Percentiles rank a stretch among this genome's conserved stretches.
These are phyloP conservation scores for Trichoderma citrinoviride DNA, from an alignment of 2,329 filamentous ascomycete species.

Conservation along the genomic window DNA sequence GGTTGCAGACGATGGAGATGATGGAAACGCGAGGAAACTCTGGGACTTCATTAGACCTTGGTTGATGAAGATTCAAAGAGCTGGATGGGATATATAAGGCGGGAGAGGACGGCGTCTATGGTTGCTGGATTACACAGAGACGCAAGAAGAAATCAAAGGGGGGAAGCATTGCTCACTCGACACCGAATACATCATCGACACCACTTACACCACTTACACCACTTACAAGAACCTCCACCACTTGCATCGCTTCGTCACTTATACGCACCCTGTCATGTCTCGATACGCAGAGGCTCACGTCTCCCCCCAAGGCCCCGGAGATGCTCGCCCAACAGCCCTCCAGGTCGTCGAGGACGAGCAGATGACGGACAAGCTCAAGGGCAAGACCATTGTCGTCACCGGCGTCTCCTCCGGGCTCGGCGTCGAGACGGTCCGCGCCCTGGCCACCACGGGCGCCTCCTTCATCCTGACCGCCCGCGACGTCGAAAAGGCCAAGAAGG, in stretches of 20 bases:
- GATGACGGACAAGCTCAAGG: conserved; percentile 28
- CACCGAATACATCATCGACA: not conserved
- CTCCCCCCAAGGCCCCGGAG: conserved; percentile 30
- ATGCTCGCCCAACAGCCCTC: conserved; percentile 34
- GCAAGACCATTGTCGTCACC: conserved; percentile 40
- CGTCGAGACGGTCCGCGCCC: conserved; percentile 39
- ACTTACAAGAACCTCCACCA: not conserved
- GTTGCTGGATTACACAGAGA: not conserved
- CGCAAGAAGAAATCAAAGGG: not conserved
- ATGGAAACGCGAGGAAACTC: not conserved
- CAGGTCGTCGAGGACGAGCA: conserved; percentile 36
- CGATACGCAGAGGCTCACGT: conserved; percentile 26
- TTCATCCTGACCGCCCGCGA: conserved; percentile 39
- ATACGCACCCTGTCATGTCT: not conserved
- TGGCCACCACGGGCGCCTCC: conserved; percentile 38
- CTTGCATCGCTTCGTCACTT: not conserved
- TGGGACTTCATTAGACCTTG: not conserved
- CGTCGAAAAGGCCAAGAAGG: conserved; percentile 33
- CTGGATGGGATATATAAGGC: not conserved
- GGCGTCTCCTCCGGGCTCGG: conserved; percentile 40
- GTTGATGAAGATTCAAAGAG: not conserved
- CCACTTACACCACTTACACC: not conserved
- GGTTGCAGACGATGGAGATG: not conserved
- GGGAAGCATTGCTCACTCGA: too few relatives aligned
- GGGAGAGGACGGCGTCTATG: not conserved